Base-by-base conservation (phyloP, 345 rosid genomes). In the Carallia pectinifolia region DNA sequence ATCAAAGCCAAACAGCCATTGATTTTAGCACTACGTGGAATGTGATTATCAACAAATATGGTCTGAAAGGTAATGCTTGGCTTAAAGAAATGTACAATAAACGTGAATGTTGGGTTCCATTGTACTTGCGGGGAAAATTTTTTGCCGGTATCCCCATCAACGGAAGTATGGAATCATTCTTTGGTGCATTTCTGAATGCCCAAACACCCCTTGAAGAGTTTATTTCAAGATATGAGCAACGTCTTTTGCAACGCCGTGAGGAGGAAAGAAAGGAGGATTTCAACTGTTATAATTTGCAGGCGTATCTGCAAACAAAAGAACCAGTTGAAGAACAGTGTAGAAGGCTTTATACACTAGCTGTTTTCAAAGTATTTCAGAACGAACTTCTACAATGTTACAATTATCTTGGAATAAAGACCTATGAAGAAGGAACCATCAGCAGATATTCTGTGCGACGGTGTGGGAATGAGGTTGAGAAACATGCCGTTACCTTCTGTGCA, bases 241-340 rank as follows among this genome's bases (percentile, higher is more conserved):
- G 80, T 34, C 86, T 93, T 17, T 85, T 85, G 75, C 94, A 67
- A 38, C 83, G 89, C 15, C 85, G 92, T 0, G 94, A 90, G 69
- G 92, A 91, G 67, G 98, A 91, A 79, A 81, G 83, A 37, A 88
- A 88, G 79, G 96, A 89, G 76, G 98, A 93, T 80, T 93, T 85
- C 65, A 89, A 85, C 68, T 83, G 90, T 18, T 85, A 74, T 69
- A 89, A 87, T 77, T 58, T 87, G 67, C 96, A 87, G 81, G 87
- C 87, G 6, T 81, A 78, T 74, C 79, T 86, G 18, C 91, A 87
- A 75, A 88, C 97, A 27, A 89, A 85, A 67, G 97, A 89, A 71
- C 94, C 89, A 0, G 79, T 93, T 34, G 98, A 91, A 80, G 97
- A 89, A 64, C 97, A 89, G 47, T 87, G 97, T 61, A 85, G 91